Conservation (phyloP, 352 stramenopile genomes). For the Thalassiosira mediterranea region DNA sequence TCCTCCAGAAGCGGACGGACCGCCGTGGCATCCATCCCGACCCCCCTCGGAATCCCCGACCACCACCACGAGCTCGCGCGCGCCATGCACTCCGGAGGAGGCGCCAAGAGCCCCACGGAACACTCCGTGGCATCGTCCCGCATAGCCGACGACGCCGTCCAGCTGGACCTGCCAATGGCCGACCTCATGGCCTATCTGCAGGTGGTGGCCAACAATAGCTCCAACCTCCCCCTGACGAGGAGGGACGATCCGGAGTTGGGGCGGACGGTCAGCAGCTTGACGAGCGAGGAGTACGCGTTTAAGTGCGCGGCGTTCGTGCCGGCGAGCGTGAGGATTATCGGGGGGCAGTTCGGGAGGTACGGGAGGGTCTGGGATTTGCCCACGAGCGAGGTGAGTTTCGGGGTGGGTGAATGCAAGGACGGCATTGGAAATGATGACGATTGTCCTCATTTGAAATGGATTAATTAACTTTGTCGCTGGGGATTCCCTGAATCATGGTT, state of each 20-base stretch:
- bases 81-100: too few species aligned
- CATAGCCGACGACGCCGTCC: slow-evolving; percentile 53
- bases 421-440: too few species aligned
- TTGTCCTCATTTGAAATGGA: too few species aligned
- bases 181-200: slow-evolving; percentile 82
- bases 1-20: too few species aligned
- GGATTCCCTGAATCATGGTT: too few species aligned
- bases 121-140: too few species aligned
- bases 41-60: too few species aligned
- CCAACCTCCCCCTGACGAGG: slow-evolving; percentile 72
- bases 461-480: too few species aligned
- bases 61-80: too few species aligned
- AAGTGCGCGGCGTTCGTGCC: slow-evolving; percentile 78
- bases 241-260: slow-evolving; percentile 75
- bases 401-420: too few species aligned
- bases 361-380: slow-evolving; percentile 77
- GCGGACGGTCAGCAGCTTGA: slow-evolving; percentile 59
- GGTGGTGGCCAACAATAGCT: slow-evolving; percentile 78
- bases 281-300: slow-evolving; percentile 68
- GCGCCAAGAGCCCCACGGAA: too few species aligned
- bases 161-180: slow-evolving; percentile 71
- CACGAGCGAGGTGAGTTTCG: slow-evolving; percentile 64
- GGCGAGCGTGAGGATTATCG: slow-evolving; percentile 73
- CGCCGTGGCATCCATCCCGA: too few species aligned
- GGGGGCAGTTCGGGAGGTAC: slow-evolving; percentile 69